Conservation (phyloP, 805 yeast species). For the Candida sithepensis region DNA sequence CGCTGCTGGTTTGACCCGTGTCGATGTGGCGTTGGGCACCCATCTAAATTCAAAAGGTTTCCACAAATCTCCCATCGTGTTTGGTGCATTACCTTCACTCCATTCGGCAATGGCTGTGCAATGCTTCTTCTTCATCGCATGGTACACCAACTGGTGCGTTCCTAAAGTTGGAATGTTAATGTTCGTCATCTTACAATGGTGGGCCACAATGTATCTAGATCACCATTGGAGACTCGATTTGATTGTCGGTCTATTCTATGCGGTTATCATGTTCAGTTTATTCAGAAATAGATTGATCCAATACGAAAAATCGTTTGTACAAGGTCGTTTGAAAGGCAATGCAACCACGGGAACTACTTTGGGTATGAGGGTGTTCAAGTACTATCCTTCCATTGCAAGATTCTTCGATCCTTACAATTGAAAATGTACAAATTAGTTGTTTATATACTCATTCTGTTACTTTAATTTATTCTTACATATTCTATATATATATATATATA, state of each 20-base stretch:
- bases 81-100: slow-evolving; percentile 73
- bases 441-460: neutral
- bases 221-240: slow-evolving; percentile 70
- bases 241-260: slow-evolving; percentile 51
- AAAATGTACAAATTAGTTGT: neutral
- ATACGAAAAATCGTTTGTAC: slow-evolving; percentile 35
- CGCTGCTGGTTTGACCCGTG: slow-evolving; percentile 67
- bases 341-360: slow-evolving; percentile 43
- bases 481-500: neutral
- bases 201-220: slow-evolving; percentile 71
- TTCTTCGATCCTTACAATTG: slow-evolving; percentile 48
- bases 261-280: slow-evolving; percentile 40
- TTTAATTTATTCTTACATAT: neutral
- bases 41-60: slow-evolving; percentile 59
- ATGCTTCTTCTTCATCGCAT: slow-evolving; percentile 40
- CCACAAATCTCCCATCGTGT: slow-evolving; percentile 65
- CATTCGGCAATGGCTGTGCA: slow-evolving; percentile 65
- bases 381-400: slow-evolving; percentile 43
- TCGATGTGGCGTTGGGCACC: slow-evolving; percentile 61
- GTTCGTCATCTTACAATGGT: slow-evolving; percentile 61
- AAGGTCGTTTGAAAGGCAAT: slow-evolving; percentile 37
- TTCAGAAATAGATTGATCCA: slow-evolving; percentile 34
- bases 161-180: slow-evolving; percentile 35
- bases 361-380: slow-evolving; percentile 64
- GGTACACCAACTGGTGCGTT: slow-evolving; percentile 35